Base-by-base conservation (phyloP, 1,284 basidiomycete genomes). In the Volvariella volvacea region DNA sequence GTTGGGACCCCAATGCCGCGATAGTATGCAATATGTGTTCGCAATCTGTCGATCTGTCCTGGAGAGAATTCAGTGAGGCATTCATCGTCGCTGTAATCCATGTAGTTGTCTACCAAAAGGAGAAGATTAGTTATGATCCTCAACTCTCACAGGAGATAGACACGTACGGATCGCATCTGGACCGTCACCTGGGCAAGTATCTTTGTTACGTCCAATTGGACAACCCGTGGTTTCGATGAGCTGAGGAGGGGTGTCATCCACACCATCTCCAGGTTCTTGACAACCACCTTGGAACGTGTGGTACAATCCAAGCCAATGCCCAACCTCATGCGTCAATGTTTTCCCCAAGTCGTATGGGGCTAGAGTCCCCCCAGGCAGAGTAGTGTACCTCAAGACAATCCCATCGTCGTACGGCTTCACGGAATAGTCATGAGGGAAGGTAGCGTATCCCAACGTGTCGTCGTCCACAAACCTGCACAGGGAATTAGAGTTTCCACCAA, bases 1-100 rank as follows among this genome's bases (percentile, higher is more conserved):
- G 34, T 4, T 36, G n/a, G 34, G 6, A 36, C 34, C 8, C 34
- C 34, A 36, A 36, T 36, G 4, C 21, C 16, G 15, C 39, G 39
- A 20, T 40, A 40, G 17, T 4, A 21, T 7, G 39, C 39, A 10
- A 22, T 40, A n/a, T 40, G n/a, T 10, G 22, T 25, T 6, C 39
- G 17, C 6, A 22, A 8, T 9, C 39, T 7, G 6, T 19, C 16
- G 9, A 45, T 30, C 34, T 53, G 50, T 3, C 52, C 50, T 16
- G 28, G 42, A 2, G 50, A 50, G 43, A 53, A 53, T 22, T 38
- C 15, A 17, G 41, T 47, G 17, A 47, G 39, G 40, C 52, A 53
- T 2, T 31, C 46, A 19, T 53, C 52, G 20, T 42, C 47, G 3
- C 42, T 36, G 39, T 51, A 53, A 40, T 50, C 50, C 52, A 50